Conservation (phyloP, 805 yeast genomes). For the Candida methanosorbosa region DNA sequence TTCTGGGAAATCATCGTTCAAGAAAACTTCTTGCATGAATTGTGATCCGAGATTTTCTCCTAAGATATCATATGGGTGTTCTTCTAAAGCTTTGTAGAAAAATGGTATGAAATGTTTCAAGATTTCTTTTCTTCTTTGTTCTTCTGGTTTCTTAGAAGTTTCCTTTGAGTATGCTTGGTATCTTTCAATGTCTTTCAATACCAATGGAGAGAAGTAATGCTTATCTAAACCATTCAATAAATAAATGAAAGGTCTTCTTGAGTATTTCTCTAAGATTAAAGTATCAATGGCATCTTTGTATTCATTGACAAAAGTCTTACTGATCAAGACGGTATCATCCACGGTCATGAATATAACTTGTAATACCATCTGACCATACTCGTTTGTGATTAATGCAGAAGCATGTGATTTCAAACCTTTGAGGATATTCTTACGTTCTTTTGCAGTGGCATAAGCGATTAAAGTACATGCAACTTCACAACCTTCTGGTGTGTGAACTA, state of each 20-base stretch:
- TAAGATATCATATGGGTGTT: slow-evolving; percentile 43
- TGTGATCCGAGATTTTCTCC: slow-evolving; percentile 78
- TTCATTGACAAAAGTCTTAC: slow-evolving; percentile 62
- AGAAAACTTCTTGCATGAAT: slow-evolving; percentile 65
- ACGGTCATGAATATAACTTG: slow-evolving; percentile 75
- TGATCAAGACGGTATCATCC: slow-evolving; percentile 84
- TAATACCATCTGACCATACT: slow-evolving; percentile 77
- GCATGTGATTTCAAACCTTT: slow-evolving; percentile 70
- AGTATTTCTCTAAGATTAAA: slow-evolving; percentile 60
- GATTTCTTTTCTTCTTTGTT: slow-evolving; percentile 65
- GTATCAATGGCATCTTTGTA: slow-evolving; percentile 43
- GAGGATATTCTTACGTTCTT: slow-evolving; percentile 78
- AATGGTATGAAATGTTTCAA: slow-evolving; percentile 56
- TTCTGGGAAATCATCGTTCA: slow-evolving; percentile 34
- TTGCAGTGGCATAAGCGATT: slow-evolving; percentile 78
- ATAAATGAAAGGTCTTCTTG: slow-evolving; percentile 84
- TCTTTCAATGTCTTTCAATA: slow-evolving; percentile 47
- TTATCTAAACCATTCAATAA: slow-evolving; percentile 72
- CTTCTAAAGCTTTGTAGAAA: slow-evolving; percentile 46
- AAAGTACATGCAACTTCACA: slow-evolving; percentile 80
- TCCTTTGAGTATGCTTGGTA: slow-evolving; percentile 53
- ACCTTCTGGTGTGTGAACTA: slow-evolving; percentile 94
- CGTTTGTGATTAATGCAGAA: slow-evolving; percentile 70
- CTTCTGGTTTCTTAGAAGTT: slow-evolving; percentile 82
- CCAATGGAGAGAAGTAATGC: slow-evolving; percentile 68